Conservation (phyloP, 2,329 filamentous ascomycete genomes). For the Talaromyces amestolkiae region DNA sequence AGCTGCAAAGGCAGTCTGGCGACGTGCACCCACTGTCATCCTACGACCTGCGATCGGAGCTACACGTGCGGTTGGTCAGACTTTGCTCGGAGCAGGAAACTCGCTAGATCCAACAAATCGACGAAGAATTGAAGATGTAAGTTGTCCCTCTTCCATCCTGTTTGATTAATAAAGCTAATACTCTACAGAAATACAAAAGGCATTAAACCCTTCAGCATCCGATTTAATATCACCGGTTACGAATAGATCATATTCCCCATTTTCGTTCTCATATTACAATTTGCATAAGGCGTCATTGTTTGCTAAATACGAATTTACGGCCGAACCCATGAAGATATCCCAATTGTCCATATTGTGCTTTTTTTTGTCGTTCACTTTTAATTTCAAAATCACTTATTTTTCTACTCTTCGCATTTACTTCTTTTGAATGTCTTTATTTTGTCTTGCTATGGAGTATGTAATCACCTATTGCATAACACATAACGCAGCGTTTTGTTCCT, state of each 20-base stretch:
- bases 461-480: background rate
- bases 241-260: conserved; percentile 5
- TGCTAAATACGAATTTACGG: conserved; percentile 5
- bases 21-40: conserved; percentile 86
- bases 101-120: conserved; percentile 79
- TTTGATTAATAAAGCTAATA: background rate
- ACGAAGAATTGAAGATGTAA: conserved; percentile 82
- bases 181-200: conserved; percentile 44
- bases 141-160: conserved; percentile 41
- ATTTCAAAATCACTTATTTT: background rate
- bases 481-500: background rate
- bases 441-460: background rate
- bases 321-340: background rate
- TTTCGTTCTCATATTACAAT: conserved; percentile 1
- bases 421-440: background rate
- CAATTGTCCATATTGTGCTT: background rate
- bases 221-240: background rate
- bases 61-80: conserved; percentile 82
- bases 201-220: conserved; percentile 26
- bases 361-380: background rate
- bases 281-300: conserved; percentile 11
- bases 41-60: conserved; percentile 87
- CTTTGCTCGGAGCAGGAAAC: conserved; percentile 88
- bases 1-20: conserved; percentile 73
- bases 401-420: background rate